These are phyloP conservation scores for Cryptosporidium ryanae DNA, from an alignment of 169 alveolate genomes.

Conservation along the genomic window DNA sequence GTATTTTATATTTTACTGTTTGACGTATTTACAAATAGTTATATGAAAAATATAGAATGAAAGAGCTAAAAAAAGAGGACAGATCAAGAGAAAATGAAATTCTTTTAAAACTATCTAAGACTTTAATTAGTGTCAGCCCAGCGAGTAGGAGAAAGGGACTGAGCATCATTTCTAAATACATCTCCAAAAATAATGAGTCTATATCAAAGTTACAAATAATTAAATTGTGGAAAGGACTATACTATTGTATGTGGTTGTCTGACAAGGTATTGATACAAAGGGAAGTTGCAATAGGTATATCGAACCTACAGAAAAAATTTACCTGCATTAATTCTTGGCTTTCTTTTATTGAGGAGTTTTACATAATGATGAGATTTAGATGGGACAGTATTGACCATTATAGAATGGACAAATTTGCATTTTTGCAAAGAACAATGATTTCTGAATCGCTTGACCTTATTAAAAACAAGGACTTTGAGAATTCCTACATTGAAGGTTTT, in stretches of 20 bases:
- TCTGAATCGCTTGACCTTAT: conserved; percentile 50
- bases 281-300: conserved; percentile 54
- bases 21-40: too few relatives aligned
- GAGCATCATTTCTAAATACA: conserved; percentile 35
- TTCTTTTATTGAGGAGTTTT: conserved; percentile 49
- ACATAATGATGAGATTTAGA: conserved; percentile 68
- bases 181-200: conserved; percentile 27
- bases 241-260: conserved; percentile 67
- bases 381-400: conserved; percentile 61
- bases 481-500: conserved; percentile 5
- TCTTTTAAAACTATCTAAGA: conserved; percentile 26
- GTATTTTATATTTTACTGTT: neutral
- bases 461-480: conserved; percentile 23
- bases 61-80: neutral
- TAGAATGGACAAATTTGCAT: conserved; percentile 66
- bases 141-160: conserved; percentile 45
- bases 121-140: conserved; percentile 49
- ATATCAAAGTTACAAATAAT: conserved; percentile 36
- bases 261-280: conserved; percentile 64
- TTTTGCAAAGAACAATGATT: conserved; percentile 70
- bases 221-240: conserved; percentile 65
- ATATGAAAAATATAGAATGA: neutral
- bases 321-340: neutral
- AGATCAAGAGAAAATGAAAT: conserved; percentile 27
- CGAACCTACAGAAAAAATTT: conserved; percentile 37